phyloP scores from a whole-genome alignment of 2,329 filamentous ascomycete genomes.

The Aspergillus quadrilineatus region DNA sequence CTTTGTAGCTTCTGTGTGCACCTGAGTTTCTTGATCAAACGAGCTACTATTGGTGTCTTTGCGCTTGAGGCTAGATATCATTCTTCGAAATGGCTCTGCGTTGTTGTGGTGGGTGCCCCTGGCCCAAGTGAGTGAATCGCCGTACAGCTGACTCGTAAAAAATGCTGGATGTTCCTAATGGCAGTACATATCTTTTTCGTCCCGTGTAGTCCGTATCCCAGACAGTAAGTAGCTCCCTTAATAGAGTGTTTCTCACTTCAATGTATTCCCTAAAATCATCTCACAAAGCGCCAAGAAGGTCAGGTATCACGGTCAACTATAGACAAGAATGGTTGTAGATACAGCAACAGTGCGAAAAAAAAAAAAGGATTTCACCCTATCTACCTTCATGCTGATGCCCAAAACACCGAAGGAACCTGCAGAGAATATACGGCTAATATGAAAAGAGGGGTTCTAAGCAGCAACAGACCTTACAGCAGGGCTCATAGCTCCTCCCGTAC shows the following conservation, averaged over 20 bases:
- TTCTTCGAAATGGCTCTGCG: no score
- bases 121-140: no score
- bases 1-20: not conserved
- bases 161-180: no score
- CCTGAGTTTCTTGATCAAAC: no score
- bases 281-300: not conserved
- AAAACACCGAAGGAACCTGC: not conserved
- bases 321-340: not conserved
- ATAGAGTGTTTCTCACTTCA: no score
- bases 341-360: not conserved
- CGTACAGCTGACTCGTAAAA: no score
- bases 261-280: not conserved
- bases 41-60: no score
- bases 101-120: no score
- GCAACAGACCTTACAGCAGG: constrained; percentile 16
- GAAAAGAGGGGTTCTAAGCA: constrained; percentile 14
- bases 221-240: no score
- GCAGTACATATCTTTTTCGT: no score
- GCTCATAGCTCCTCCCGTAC: constrained; percentile 18
- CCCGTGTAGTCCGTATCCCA: no score
- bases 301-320: constrained; percentile 9
- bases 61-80: no score
- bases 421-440: not conserved
- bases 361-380: not conserved
- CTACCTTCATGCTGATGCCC: not conserved